A percentile compares a stretch with the other conserved stretches of the same genome.
phyloP scores from a whole-genome alignment of 1,284 basidiomycete genomes.

The Trichosporon coremiiforme region DNA sequence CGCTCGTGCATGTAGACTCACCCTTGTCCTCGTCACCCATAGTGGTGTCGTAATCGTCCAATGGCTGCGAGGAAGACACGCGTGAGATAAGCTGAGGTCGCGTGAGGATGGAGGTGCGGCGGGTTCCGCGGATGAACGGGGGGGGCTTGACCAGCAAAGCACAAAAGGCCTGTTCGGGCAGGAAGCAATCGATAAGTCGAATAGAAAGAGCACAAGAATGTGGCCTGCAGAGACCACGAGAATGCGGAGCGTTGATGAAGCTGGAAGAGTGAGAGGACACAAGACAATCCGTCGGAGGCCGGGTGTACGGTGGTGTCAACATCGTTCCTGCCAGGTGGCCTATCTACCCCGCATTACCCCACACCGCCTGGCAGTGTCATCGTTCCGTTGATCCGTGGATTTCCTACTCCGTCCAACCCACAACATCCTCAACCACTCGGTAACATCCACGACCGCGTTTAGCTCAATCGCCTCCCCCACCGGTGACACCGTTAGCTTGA shows the following conservation, averaged over 20 bases:
- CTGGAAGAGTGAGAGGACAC: background rate
- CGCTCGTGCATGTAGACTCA: background rate
- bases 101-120: slow-evolving; percentile 6
- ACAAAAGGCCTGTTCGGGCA: background rate
- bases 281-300: background rate
- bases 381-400: slow-evolving; percentile 14
- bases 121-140: background rate
- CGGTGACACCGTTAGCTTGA: background rate
- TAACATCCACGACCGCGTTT: slow-evolving; percentile 1
- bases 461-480: too few species aligned
- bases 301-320: background rate
- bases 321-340: background rate
- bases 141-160: background rate
- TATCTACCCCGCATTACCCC: slow-evolving; percentile 21
- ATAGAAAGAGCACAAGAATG: background rate
- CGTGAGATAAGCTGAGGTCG: background rate
- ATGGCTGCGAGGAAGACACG: background rate
- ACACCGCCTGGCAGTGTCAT: background rate
- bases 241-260: background rate
- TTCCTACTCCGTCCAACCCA: slow-evolving; percentile 1
- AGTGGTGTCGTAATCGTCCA: background rate
- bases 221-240: background rate
- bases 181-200: background rate
- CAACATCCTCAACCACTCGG: slow-evolving; percentile 4
- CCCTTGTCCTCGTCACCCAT: slow-evolving; percentile 4